Conservation (phyloP, 2,329 filamentous ascomycete species). For the Raffaelea ambrosiae region DNA sequence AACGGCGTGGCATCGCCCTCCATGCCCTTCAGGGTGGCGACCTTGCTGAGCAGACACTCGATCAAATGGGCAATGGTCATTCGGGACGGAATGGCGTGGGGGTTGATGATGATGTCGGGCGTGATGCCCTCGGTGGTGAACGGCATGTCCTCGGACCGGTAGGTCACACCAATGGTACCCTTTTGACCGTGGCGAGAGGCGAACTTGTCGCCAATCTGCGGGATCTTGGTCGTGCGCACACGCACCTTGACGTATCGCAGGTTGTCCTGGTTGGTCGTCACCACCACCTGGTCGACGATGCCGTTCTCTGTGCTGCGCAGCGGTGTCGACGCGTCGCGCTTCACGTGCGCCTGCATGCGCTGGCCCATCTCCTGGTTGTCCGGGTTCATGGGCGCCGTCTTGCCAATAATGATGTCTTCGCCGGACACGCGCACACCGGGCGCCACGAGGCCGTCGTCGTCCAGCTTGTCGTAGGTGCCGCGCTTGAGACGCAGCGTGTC, state of each 20-base stretch:
- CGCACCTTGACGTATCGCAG: conserved; percentile 95
- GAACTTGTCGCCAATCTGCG: conserved; percentile 98
- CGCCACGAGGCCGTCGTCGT: conserved; percentile 90
- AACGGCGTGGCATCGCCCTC: conserved; percentile 98
- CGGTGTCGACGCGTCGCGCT: conserved; percentile 92
- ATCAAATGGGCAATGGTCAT: conserved; percentile 99
- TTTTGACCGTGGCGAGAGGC: conserved; percentile 98
- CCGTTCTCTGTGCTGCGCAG: conserved; percentile 93
- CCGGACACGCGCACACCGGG: conserved; percentile 92
- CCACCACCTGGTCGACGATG: conserved; percentile 86
- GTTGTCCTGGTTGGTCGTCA: conserved; percentile 92
- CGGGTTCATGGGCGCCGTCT: conserved; percentile 88
- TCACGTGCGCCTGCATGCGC: conserved; percentile 79
- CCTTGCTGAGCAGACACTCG: conserved; percentile 95
- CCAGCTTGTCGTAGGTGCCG: conserved; percentile 93
- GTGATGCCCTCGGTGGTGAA: conserved; percentile 87
- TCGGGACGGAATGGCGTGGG: conserved; percentile 97
- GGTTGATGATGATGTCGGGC: conserved; percentile 97
- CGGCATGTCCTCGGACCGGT: conserved; percentile 97
- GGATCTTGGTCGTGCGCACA: conserved; percentile 93
- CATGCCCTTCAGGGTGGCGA: conserved; percentile 83
- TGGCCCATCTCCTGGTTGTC: conserved; percentile 92
- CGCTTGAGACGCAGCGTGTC: conserved; percentile 91
- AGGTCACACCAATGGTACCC: conserved; percentile 97
- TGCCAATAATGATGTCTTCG: conserved; percentile 98